These are phyloP conservation scores for Saccharomyces mikatae DNA, from an alignment of 805 yeast species.

Conservation along the genomic window DNA sequence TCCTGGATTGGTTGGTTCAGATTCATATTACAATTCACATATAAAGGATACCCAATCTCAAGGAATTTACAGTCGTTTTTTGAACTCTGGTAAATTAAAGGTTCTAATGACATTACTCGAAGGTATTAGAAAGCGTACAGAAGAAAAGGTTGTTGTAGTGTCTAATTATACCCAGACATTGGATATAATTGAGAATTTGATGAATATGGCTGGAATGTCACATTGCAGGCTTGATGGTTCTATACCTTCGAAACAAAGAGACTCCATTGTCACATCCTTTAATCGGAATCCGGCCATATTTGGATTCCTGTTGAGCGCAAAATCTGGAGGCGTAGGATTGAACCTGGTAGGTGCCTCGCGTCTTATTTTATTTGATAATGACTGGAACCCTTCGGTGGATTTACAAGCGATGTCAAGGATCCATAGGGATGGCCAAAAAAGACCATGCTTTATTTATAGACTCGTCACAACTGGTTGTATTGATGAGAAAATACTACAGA, in stretches of 20 bases:
- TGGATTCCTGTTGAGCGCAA: slow-evolving; percentile 74
- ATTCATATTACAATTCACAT: slow-evolving; percentile 27
- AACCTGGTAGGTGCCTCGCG: slow-evolving; percentile 87
- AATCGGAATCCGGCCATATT: slow-evolving; percentile 44
- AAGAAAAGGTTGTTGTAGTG: slow-evolving; percentile 75
- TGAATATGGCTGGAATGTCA: slow-evolving; percentile 41
- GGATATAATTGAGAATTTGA: slow-evolving; percentile 58
- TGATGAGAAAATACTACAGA: slow-evolving; percentile 88
- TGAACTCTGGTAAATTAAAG: slow-evolving; percentile 55
- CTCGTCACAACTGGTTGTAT: slow-evolving; percentile 80
- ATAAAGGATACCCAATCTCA: slow-evolving; percentile 6
- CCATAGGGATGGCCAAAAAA: slow-evolving; percentile 86
- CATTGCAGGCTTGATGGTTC: slow-evolving; percentile 75
- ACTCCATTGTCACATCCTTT: slow-evolving; percentile 57
- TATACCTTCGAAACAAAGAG: slow-evolving; percentile 61
- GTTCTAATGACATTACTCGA: slow-evolving; percentile 50
- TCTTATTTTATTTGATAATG: slow-evolving; percentile 78
- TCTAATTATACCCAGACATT: slow-evolving; percentile 85
- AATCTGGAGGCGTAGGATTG: slow-evolving; percentile 90
- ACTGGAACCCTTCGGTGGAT: slow-evolving; percentile 94
- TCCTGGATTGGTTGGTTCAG: slow-evolving; percentile 52
- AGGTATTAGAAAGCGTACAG: slow-evolving; percentile 35
- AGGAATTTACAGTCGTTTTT: slow-evolving; percentile 12
- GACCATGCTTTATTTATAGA: slow-evolving; percentile 73
- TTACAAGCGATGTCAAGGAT: slow-evolving; percentile 93